phyloP scores from a whole-genome alignment of 2,329 filamentous ascomycete species.

The Pseudogymnoascus sp. region DNA sequence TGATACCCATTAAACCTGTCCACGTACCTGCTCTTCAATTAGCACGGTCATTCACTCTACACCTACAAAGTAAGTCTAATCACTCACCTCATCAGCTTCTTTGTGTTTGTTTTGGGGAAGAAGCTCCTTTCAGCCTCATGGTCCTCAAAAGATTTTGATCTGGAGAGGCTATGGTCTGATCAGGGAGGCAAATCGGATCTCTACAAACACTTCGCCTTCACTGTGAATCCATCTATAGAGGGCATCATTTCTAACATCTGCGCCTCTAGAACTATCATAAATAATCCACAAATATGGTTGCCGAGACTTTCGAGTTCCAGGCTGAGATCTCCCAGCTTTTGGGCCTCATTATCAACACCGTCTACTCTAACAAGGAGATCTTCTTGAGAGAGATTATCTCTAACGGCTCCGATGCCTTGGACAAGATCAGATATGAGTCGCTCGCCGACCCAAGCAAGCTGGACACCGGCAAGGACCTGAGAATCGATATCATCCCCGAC shows the following conservation, averaged over 20 bases:
- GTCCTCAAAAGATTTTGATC: neutral
- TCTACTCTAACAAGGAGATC: slow-evolving; percentile 99
- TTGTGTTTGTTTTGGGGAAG: neutral
- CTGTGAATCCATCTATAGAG: neutral
- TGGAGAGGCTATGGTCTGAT: neutral
- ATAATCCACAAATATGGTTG: slow-evolving; percentile 57
- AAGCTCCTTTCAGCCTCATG: neutral
- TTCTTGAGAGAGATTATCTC: slow-evolving; percentile 98
- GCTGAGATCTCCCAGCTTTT: slow-evolving; percentile 99
- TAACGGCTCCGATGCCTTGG: slow-evolving; percentile 96
- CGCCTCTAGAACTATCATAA: slow-evolving; percentile 10
- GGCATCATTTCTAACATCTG: neutral
- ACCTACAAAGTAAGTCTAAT: slow-evolving; percentile 1
- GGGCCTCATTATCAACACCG: slow-evolving; percentile 99
- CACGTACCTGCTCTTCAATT: slow-evolving; percentile 9
- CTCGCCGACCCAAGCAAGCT: slow-evolving; percentile 96
- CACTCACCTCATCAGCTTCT: neutral
- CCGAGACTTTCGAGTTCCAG: slow-evolving; percentile 99
- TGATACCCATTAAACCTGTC: slow-evolving; percentile 7
- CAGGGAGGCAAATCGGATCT: neutral
- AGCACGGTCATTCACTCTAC: neutral
- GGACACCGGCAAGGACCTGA: slow-evolving; percentile 93
- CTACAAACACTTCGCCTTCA: neutral
- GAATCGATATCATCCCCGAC: slow-evolving; percentile 97
- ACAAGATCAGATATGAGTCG: slow-evolving; percentile 99